Evolutionary conservation across 768 basidiomycete genomes (phyloP).

Genomic region (Russula sp.): DNA sequence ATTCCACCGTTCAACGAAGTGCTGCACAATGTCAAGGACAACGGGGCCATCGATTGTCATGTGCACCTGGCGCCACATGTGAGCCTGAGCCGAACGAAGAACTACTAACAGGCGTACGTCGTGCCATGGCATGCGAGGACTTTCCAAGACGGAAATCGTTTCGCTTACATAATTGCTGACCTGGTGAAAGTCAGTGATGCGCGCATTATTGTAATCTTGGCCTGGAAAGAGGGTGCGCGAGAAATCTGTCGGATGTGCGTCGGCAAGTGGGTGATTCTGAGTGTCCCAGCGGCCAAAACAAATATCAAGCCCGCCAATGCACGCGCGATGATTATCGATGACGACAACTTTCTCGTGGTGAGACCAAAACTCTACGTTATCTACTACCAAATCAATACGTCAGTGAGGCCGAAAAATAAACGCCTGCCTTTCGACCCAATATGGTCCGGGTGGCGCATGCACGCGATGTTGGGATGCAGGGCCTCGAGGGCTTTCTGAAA

Average conservation of each 20-base stretch:
- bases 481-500: slow-evolving; percentile 64
- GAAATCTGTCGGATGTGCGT: slow-evolving; percentile 88
- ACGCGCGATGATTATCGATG: slow-evolving; percentile 80
- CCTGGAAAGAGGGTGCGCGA: slow-evolving; percentile 82
- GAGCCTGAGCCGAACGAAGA: background rate
- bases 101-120: slow-evolving; percentile 51
- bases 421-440: slow-evolving; percentile 64
- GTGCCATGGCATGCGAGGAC: slow-evolving; percentile 89
- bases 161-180: slow-evolving; percentile 76
- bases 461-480: slow-evolving; percentile 81
- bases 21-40: slow-evolving; percentile 88
- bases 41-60: slow-evolving; percentile 77
- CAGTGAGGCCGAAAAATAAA: background rate
- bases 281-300: slow-evolving; percentile 99
- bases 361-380: slow-evolving; percentile 81
- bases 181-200: slow-evolving; percentile 73
- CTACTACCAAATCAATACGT: slow-evolving; percentile 31
- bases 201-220: slow-evolving; percentile 90
- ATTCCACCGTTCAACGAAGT: slow-evolving; percentile 91
- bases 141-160: slow-evolving; percentile 59
- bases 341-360: slow-evolving; percentile 93
- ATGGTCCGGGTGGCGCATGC: slow-evolving; percentile 88
- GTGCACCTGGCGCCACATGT: slow-evolving; percentile 48
- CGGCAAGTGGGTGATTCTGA: slow-evolving; percentile 82
- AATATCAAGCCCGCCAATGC: slow-evolving; percentile 90